Percentiles rank a stretch among this genome's conserved stretches.
phyloP scores from a whole-genome alignment of 352 stramenopile genomes.

The Bremia lactucae region DNA sequence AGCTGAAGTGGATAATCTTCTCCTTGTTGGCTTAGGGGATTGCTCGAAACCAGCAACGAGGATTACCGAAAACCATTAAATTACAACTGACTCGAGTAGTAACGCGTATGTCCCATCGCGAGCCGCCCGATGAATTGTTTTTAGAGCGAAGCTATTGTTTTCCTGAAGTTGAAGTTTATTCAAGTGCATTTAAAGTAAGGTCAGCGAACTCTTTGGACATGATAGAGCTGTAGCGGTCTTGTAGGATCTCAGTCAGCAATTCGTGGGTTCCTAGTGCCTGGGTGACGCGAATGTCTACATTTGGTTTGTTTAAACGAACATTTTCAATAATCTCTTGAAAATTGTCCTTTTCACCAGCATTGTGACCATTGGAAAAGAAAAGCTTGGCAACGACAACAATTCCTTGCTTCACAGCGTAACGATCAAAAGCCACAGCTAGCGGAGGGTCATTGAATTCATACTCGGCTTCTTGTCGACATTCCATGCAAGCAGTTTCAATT shows the following conservation, averaged over 20 bases:
- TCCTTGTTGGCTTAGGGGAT: constrained; percentile 56
- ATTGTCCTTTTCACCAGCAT: constrained; percentile 63
- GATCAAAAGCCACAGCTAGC: constrained; percentile 45
- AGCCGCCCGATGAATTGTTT: constrained; percentile 11
- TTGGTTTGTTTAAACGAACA: constrained; percentile 29
- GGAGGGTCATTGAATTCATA: constrained; percentile 81
- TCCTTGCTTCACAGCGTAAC: constrained; percentile 48
- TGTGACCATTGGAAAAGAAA: constrained; percentile 67
- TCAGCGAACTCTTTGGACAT: constrained; percentile 16
- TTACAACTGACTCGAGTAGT: constrained; percentile 48
- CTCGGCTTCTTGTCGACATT: constrained; percentile 50
- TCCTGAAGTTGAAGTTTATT: constrained; percentile 2
- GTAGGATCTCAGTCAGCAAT: constrained; percentile 49
- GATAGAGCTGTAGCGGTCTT: constrained; percentile 44
- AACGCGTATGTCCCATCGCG: constrained; percentile 22
- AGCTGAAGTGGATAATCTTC: constrained; percentile 42
- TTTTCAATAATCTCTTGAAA: constrained; percentile 63
- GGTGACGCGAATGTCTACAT: constrained; percentile 47
- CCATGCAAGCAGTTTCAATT: constrained; percentile 61
- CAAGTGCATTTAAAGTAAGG: constrained; percentile 10
- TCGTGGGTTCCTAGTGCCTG: constrained; percentile 54
- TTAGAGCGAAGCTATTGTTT: background rate
- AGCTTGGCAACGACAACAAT: constrained; percentile 61
- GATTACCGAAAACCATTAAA: constrained; percentile 41
- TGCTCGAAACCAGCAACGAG: constrained; percentile 37